Evolutionary conservation across 2,329 filamentous ascomycete species (phyloP), one percentile per base, ranked within the genome.

Genomic region (Pyrenochaeta sp.): DNA sequence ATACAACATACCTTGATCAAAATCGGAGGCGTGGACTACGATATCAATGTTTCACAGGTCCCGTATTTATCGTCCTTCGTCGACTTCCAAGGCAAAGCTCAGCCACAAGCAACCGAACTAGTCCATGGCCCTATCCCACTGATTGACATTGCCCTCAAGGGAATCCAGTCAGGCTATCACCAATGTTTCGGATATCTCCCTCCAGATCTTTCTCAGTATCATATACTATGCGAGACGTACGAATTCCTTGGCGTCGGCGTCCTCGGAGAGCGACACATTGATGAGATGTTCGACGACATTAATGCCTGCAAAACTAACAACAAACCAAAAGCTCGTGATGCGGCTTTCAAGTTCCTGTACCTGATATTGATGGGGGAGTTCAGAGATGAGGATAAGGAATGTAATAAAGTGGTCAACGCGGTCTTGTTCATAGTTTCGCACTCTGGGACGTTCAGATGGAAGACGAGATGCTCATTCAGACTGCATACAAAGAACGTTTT

Each of bases 11-110:
- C 30, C 26, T 22, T 21, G 19, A 43, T 50, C 37, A 50, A 22
- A 29, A 46, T 50, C 22, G 42, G 42, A 42, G 34, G 37, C 23
- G 43, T 39, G 13, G 27, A 22, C 35, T 46, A 50, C 26, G 28
- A 40, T 9, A 31, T 42, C 21, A 30, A 50, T 21, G 32, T 42
- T 10, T 42, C 36, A 24, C 32, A 20, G 13, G 36, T 50, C 21
- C 42, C 42, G 23, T 24, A 30, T 15, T 29, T 48, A 40, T 28
- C 75, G 44, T 37, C 65, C 61, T 43, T 71, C 58, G 37, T 77
- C n/a, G 21, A 17, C 27, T 14, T 26, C 26, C 20, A 22, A 19
- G 15, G 26, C 20, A n/a, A 41, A 18, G 26, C 14, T 15, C 31
- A 17, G 30, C 24, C 41, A 27, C 4, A 49, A 20, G 24, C 19